Evolutionary conservation across 2,329 filamentous ascomycete genomes (phyloP).

Genomic region (Alternaria arbusti): DNA sequence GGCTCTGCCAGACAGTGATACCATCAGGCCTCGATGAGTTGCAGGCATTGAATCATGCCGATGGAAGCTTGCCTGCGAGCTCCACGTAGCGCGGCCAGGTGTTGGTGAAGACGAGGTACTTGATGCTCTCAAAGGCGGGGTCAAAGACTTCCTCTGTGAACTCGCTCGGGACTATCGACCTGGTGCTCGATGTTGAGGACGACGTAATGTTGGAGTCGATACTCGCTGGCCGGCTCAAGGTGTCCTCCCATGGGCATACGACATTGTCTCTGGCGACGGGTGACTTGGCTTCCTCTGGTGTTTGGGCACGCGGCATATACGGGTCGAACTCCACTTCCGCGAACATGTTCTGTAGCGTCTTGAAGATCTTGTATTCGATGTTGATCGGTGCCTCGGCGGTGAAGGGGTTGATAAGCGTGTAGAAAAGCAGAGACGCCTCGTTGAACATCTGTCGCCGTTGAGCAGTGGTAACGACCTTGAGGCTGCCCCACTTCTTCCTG

Average conservation of each 20-base stretch:
- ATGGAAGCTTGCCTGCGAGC: conserved; percentile 26
- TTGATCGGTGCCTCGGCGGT: conserved; percentile 48
- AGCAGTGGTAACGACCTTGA: conserved; percentile 34
- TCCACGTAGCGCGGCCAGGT: conserved; percentile 48
- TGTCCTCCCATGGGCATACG: conserved; percentile 48
- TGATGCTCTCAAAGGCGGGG: conserved; percentile 46
- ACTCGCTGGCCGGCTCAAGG: conserved; percentile 40
- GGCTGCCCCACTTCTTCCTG: conserved; percentile 41
- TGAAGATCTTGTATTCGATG: conserved; percentile 50
- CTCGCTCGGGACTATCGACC: conserved; percentile 42
- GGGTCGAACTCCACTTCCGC: conserved; percentile 45
- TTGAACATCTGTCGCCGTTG: conserved; percentile 47
- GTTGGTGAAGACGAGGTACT: conserved; percentile 48
- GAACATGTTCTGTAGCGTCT: conserved; percentile 40
- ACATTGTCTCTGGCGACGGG: conserved; percentile 40
- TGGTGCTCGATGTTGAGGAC: conserved; percentile 30
- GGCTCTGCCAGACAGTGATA: background rate
- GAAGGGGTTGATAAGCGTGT: conserved; percentile 47
- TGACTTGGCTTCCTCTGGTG: conserved; percentile 31
- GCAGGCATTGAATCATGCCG: background rate
- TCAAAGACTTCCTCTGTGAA: conserved; percentile 46
- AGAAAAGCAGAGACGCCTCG: conserved; percentile 48
- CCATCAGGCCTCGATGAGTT: background rate
- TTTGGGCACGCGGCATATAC: conserved; percentile 37
- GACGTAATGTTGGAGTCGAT: conserved; percentile 35